Evolutionary conservation across 192 early-diverging fungal genomes (phyloP).

Genomic region (Coemansia sp.): DNA sequence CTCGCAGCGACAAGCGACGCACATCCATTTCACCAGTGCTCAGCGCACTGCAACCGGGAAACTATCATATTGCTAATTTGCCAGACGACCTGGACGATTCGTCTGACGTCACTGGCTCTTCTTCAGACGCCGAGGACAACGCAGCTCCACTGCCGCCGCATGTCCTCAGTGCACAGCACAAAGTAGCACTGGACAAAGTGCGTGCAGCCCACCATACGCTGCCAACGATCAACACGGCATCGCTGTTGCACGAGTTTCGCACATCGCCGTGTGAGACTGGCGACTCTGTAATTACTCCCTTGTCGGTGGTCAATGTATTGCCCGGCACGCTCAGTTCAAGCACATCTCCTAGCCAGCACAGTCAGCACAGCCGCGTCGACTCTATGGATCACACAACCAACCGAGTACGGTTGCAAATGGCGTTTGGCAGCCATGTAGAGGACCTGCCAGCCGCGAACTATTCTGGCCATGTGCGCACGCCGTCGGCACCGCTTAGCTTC

Average conservation of each 20-base stretch:
- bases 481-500: slow-evolving; percentile 20
- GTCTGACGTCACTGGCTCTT: slow-evolving; percentile 21
- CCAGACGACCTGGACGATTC: slow-evolving; percentile 43
- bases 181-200: not conserved
- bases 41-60: slow-evolving; percentile 42
- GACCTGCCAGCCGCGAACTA: slow-evolving; percentile 18
- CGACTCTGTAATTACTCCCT: slow-evolving; percentile 40
- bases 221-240: slow-evolving; percentile 37
- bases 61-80: slow-evolving; percentile 53
- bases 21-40: slow-evolving; percentile 49
- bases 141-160: not conserved
- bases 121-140: slow-evolving; percentile 4
- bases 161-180: slow-evolving; percentile 3
- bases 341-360: slow-evolving; percentile 27
- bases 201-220: not conserved
- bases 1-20: slow-evolving; percentile 4
- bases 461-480: slow-evolving; percentile 17
- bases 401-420: slow-evolving; percentile 10
- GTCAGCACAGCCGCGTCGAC: slow-evolving; percentile 5
- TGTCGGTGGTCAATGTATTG: slow-evolving; percentile 51
- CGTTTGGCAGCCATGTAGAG: slow-evolving; percentile 16
- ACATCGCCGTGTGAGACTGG: slow-evolving; percentile 37
- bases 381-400: not conserved
- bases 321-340: slow-evolving; percentile 15
- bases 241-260: slow-evolving; percentile 14